These are phyloP conservation scores for Aspergillus egyptiacus DNA, from an alignment of 495 filamentous ascomycete genomes.

Conservation along the genomic window DNA sequence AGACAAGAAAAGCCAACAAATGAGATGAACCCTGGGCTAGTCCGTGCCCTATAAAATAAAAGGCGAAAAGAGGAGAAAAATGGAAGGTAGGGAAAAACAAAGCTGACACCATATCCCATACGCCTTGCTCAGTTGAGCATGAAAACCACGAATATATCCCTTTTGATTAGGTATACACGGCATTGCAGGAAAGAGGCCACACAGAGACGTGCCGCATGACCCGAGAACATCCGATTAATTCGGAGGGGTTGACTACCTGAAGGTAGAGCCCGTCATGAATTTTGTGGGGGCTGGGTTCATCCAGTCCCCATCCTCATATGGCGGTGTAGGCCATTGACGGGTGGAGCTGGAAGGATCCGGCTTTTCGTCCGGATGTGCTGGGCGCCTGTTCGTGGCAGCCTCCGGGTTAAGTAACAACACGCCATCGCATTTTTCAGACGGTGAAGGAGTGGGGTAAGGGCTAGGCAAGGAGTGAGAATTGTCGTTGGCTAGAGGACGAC, in stretches of 20 bases:
- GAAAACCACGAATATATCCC: conserved; percentile 21
- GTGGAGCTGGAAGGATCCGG: conserved; percentile 49
- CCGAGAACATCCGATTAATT: conserved; percentile 4
- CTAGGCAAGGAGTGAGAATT: conserved; percentile 52
- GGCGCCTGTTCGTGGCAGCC: conserved; percentile 42
- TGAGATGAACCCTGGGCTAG: conserved; percentile 21
- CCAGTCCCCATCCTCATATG: conserved; percentile 87
- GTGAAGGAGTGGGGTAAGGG: conserved; percentile 87
- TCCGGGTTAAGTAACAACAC: conserved; percentile 60
- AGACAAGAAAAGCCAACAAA: conserved; percentile 22
- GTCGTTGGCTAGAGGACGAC: conserved; percentile 50
- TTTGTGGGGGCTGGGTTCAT: conserved; percentile 70
- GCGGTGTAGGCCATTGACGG: conserved; percentile 92
- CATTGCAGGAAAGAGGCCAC: conserved; percentile 13
- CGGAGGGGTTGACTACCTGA: conserved; percentile 30
- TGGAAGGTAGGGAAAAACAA: conserved; percentile 16
- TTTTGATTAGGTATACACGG: conserved; percentile 20
- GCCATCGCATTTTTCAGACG: conserved; percentile 70
- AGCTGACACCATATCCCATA: conserved; percentile 31
- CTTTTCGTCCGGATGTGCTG: conserved; percentile 56
- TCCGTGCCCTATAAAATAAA: conserved; percentile 18
- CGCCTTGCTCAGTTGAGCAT: conserved; percentile 33
- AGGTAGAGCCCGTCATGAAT: conserved; percentile 57
- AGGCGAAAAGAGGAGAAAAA: conserved; percentile 17
- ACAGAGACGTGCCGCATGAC: conserved; percentile 7